Evolutionary conservation across 1,284 basidiomycete genomes (phyloP).

Genomic region (Peniophora sp.): DNA sequence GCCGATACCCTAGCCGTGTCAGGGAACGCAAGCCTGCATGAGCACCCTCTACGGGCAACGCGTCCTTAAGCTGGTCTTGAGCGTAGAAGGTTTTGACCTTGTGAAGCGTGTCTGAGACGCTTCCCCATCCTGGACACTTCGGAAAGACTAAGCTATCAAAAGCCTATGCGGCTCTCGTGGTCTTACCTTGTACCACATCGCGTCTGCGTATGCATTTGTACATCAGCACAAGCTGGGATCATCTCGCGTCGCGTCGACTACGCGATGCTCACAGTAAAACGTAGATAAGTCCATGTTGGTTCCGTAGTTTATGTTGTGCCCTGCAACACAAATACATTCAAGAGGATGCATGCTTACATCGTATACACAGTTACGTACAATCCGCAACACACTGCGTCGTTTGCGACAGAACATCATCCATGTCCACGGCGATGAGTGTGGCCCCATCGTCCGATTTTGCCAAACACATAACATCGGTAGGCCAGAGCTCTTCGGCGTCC

Average conservation of each 20-base stretch:
- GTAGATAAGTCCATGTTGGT: conserved; percentile 19
- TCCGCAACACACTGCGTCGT: conserved; percentile 57
- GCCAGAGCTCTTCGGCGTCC: background rate
- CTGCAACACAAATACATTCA: conserved; percentile 20
- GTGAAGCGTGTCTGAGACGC: conserved; percentile 38
- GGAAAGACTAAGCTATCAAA: too few relatives aligned
- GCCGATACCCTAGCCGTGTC: conserved; percentile 50
- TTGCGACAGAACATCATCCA: conserved; percentile 64
- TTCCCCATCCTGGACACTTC: conserved; percentile 71
- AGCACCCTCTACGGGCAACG: conserved; percentile 51
- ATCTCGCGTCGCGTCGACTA: background rate
- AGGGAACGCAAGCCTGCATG: conserved; percentile 44
- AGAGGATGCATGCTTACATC: background rate
- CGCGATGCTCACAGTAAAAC: conserved; percentile 48
- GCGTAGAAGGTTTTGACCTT: conserved; percentile 50
- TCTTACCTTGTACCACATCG: conserved; percentile 11
- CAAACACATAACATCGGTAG: background rate
- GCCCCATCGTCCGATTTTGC: background rate
- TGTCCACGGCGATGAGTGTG: conserved; percentile 55
- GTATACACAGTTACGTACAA: conserved; percentile 47
- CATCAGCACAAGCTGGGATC: too few relatives aligned
- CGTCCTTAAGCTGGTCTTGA: conserved; percentile 37
- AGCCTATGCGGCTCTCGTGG: too few relatives aligned
- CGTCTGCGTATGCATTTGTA: conserved; percentile 10
- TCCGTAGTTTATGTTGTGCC: conserved; percentile 59